Evolutionary conservation across 805 yeast genomes (phyloP).

Genomic region (Metschnikowia bowlesiae): DNA sequence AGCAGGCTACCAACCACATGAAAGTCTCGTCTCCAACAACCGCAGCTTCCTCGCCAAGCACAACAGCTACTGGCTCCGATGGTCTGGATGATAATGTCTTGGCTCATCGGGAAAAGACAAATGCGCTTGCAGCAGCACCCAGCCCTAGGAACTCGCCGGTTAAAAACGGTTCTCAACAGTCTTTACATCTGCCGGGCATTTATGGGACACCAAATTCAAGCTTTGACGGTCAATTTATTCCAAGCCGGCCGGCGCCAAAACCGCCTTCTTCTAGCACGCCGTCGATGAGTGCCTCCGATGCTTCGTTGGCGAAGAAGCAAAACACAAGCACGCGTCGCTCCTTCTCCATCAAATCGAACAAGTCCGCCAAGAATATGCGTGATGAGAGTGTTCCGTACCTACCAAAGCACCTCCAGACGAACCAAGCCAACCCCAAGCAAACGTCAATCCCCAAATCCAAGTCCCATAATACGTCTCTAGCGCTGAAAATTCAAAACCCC

Average conservation of each 20-base stretch:
- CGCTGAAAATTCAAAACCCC: slow-evolving; percentile 23
- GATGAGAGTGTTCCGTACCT: slow-evolving; percentile 18
- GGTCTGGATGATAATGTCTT: not conserved
- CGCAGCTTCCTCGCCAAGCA: slow-evolving; percentile 26
- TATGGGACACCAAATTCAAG: slow-evolving; percentile 1
- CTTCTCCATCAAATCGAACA: slow-evolving; percentile 35
- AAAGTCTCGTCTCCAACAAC: slow-evolving; percentile 22
- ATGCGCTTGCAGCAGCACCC: not conserved
- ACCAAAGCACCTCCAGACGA: slow-evolving; percentile 8
- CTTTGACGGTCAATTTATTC: slow-evolving; percentile 47
- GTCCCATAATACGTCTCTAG: slow-evolving; percentile 37
- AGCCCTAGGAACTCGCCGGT: not conserved
- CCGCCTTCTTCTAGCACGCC: slow-evolving; percentile 32
- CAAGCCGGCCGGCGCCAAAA: slow-evolving; percentile 65
- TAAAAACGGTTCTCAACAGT: not conserved
- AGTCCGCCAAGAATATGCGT: slow-evolving; percentile 16
- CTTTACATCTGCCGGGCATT: not conserved
- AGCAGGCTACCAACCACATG: not conserved
- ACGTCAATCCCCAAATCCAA: slow-evolving; percentile 35
- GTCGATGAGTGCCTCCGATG: not conserved
- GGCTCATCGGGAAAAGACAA: not conserved
- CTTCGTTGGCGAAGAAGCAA: not conserved
- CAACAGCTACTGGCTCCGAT: slow-evolving; percentile 21
- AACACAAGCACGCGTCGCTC: slow-evolving; percentile 19
- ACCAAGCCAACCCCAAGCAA: not conserved